Base-by-base conservation (phyloP, 768 basidiomycete genomes). In the Termitomyces sp. region DNA sequence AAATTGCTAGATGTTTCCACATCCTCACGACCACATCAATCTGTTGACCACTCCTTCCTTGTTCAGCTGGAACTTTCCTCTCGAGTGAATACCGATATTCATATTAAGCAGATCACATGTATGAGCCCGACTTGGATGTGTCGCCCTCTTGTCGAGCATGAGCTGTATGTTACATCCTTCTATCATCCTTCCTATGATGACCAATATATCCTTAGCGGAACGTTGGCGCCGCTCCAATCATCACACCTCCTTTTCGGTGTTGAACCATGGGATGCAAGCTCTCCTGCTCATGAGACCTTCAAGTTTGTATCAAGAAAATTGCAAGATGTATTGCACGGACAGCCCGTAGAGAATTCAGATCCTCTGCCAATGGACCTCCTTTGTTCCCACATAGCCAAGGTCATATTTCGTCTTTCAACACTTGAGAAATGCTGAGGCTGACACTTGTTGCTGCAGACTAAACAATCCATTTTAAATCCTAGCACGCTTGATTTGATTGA, bases 61-160 rank as follows among this genome's bases (percentile, higher is more conserved):
- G 50, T 89, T 25, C 74, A 78, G 50, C 58, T 89, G 10, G 80
- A 84, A 57, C 60, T 90, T 7, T 76, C 76, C 47, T 89, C 89
- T 63, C 53, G 75, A 0, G 73, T 73, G 35, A 49, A 10, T 18
- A 72, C 72, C 4, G 63, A 74, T 15, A 62, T 89, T 31, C 61
- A 67, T 15, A 58, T 94, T 16, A 75, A 74, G 3, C 84, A 89
- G 59, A 61, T 94, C 7, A 79, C 78, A 3, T 76, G 81, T 25
- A 58, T 91, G 47, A 92, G 91, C 60, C 82, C 89, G 0, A 71
- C 73, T 5, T 94, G 93, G 93, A 66, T 68, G 39, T 85, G 81
- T 56, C 65, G 67, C 2, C 62, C 77, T 7, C 50, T 79, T n/a
- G 59, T 68, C 2, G 66, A 71, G 10, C 58, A 65, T 15, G 58